Base-by-base conservation (phyloP, 164 flowering plant species). In the Dillenia suffruticosa region DNA sequence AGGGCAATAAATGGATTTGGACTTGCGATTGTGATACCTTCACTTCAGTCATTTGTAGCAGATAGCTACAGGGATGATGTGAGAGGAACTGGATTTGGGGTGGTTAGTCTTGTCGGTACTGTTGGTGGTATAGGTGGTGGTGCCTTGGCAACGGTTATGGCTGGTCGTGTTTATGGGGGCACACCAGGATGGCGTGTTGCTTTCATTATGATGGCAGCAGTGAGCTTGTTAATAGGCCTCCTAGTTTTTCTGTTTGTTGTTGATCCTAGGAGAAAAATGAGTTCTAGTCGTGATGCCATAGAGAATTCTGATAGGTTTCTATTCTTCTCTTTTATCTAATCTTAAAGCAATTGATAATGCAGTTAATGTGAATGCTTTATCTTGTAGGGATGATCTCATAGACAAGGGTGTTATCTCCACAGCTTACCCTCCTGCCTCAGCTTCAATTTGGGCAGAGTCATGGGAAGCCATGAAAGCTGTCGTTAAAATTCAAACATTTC, bases 21-120 rank as follows among this genome's bases (percentile, higher is more conserved):
- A 43, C 71, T 93, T 47, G 98, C 98, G 14, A 93, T 93, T 68
- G 98, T 90, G n/a, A 90, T 90, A 50, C 98, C 98, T 0, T 90
- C 97, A 40, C 87, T 93, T 16, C 98, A 93, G 67, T 93, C 98
- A 48, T 90, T 93, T 55, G 86, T 93, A 46, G 98, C 98, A 16
- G 98, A 93, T 78, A 87, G 92, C 70, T 90, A 90, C 56, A 49
- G 8, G 55, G 98, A 93, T 74, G 85, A 83, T 58, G 92, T 82
- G 40, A 74, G 97, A n/a, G 98, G 98, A 8, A 64, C 81, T 10
- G 97, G 96, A 49, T 93, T 93, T 75, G 98, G 98, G 46, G 58
- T 90, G 65, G 60, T 93, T 40, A 84, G 51, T 67, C 80, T 93
- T 44, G 74, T 90, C 63, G 98, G 98, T 51, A 63, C 87, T n/a